Evolutionary conservation across 306 rosid species (phyloP).

Genomic region (Sicyos edulis): DNA sequence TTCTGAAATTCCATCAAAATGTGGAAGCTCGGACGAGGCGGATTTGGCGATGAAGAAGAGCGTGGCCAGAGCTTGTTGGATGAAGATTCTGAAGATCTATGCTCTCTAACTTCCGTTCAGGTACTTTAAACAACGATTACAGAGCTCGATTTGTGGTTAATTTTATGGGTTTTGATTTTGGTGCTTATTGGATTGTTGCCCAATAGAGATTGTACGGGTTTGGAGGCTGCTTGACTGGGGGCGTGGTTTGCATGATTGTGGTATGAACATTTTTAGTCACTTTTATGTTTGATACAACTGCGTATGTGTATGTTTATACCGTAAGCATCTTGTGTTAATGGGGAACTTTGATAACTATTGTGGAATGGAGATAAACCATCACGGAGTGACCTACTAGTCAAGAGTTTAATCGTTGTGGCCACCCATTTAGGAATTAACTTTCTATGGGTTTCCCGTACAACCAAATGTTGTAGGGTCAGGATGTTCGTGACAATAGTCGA

Average conservation of each 20-base stretch:
- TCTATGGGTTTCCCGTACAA: too few species aligned
- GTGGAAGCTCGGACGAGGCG: constrained; percentile 50
- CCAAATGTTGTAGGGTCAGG: too few species aligned
- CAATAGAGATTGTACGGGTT: constrained; percentile 80
- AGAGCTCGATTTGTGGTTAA: not conserved
- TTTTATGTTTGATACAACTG: not conserved
- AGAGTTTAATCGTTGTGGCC: too few species aligned
- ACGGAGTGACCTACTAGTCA: too few species aligned
- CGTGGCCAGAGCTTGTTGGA: constrained; percentile 44
- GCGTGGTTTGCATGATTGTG: constrained; percentile 69
- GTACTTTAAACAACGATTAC: constrained; percentile 32
- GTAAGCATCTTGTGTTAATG: not conserved
- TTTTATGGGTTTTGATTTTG: not conserved
- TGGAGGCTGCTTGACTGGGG: constrained; percentile 63
- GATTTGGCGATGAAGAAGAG: constrained; percentile 41
- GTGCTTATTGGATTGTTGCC: constrained; percentile 30
- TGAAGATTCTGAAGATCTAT: constrained; percentile 57
- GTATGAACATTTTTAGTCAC: constrained; percentile 37
- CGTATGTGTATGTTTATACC: not conserved
- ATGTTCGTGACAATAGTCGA: too few species aligned
- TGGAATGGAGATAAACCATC: not conserved
- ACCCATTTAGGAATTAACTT: too few species aligned
- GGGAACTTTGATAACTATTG: not conserved
- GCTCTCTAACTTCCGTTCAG: constrained; percentile 64
- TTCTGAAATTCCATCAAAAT: constrained; percentile 30